Evolutionary conservation across 2,329 filamentous ascomycete genomes (phyloP), one percentile per base, ranked within the genome.

Genomic region (Ceratocystis ficicola): DNA sequence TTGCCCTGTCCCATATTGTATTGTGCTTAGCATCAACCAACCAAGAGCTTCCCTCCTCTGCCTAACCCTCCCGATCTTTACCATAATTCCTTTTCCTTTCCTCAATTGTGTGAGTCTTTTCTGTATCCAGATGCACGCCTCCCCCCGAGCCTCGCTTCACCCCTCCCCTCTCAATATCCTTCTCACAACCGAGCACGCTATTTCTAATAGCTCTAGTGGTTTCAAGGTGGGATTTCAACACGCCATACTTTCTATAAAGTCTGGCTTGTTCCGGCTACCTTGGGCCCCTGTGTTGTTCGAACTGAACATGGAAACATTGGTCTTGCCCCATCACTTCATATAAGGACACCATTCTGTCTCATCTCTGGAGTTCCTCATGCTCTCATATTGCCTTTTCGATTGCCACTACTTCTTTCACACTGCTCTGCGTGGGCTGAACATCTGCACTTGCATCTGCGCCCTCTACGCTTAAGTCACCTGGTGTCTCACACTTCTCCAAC

Each of bases 351-450:
- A n/a, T 28, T n/a, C 36, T n/a, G 25, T 57, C 22, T 57, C 48
- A 20, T 46, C 32, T 57, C 20, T 30, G 15, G 7, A 41, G 32
- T 28, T 30, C 79, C 81, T 28, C 79, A 95, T 95, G 89, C 88
- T 88, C 80, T 76, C 81, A 72, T 93, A 90, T 76, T 95, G 80
- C 76, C 79, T 89, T 67, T 87, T 94, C 81, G 88, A 95, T 76
- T 95, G 89, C 73, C 90, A 95, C 75, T 95, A 95, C 78, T 95
- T 95, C 78, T 94, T 89, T 80, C 89, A 89, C 80, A 95, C 87
- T 76, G 88, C 89, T 74, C 79, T 95, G 78, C 89, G 89, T 80
- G 86, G 91, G 74, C 80, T 95, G 71, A 93, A 88, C 73, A 86
- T 95, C 72, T 83, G 85, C 77, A 95, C 89, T 71, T 83, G 79